Evolutionary conservation across 2,329 filamentous ascomycete genomes (phyloP).

Genomic region (Mollisia scopiformis): DNA sequence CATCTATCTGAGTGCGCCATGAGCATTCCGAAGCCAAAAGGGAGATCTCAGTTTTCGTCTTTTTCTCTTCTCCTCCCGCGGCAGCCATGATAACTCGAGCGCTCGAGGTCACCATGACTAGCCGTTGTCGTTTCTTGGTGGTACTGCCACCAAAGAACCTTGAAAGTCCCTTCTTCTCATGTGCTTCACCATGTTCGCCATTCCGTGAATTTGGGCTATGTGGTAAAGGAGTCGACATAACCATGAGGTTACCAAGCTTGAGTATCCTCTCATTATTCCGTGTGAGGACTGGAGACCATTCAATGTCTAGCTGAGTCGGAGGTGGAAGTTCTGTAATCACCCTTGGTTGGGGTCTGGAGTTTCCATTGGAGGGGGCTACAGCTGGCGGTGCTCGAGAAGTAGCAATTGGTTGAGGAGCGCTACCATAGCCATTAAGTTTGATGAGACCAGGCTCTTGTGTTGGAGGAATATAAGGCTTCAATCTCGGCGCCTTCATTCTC

Average conservation of each 20-base stretch:
- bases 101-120: conserved; percentile 94
- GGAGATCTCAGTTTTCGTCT: conserved; percentile 90
- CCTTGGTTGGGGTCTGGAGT: conserved; percentile 66
- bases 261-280: conserved; percentile 91
- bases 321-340: conserved; percentile 95
- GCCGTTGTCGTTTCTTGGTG: conserved; percentile 87
- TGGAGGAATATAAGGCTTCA: conserved; percentile 82
- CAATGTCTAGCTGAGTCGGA: conserved; percentile 95
- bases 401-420: conserved; percentile 34
- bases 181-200: conserved; percentile 65
- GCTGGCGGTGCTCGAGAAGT: conserved; percentile 37
- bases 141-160: conserved; percentile 91
- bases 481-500: conserved; percentile 84
- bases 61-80: conserved; percentile 93
- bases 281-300: conserved; percentile 96
- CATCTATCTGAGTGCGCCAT: conserved; percentile 80
- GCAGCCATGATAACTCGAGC: conserved; percentile 89
- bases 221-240: conserved; percentile 76
- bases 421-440: conserved; percentile 62
- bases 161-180: conserved; percentile 92
- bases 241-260: conserved; percentile 88
- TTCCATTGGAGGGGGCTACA: conserved; percentile 41
- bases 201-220: conserved; percentile 74
- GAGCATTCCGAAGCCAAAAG: conserved; percentile 73
- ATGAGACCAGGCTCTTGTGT: conserved; percentile 74